phyloP scores from a whole-genome alignment of 2,329 filamentous ascomycete genomes.

The Bretziella fagacearum region DNA sequence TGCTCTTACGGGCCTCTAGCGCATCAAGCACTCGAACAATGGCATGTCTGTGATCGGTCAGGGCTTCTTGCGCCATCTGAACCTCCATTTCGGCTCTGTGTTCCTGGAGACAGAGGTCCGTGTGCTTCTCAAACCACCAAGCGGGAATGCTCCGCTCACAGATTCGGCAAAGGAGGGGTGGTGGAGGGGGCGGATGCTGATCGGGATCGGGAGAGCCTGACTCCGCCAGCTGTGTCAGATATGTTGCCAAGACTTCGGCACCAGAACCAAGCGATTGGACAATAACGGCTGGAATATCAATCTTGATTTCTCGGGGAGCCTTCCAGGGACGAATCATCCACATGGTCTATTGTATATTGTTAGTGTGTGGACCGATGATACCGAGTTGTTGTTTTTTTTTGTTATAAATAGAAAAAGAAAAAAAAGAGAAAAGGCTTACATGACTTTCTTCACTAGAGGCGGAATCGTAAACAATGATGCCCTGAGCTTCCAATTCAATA shows the following conservation, averaged over 20 bases:
- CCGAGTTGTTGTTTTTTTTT: not conserved
- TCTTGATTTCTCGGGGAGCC: conserved; percentile 78
- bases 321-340: conserved; percentile 97
- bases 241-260: conserved; percentile 84
- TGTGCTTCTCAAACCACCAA: conserved; percentile 99
- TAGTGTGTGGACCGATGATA: conserved; percentile 18
- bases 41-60: conserved; percentile 81
- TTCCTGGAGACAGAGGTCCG: conserved; percentile 86
- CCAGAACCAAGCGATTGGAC: conserved; percentile 89
- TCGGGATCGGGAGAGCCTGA: conserved; percentile 58
- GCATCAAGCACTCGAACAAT: conserved; percentile 93
- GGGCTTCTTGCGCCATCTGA: conserved; percentile 80
- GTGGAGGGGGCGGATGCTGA: conserved; percentile 63
- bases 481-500: conserved; percentile 81
- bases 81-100: conserved; percentile 96
- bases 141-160: conserved; percentile 93
- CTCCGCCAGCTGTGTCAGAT: conserved; percentile 79
- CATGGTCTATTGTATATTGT: conserved; percentile 57
- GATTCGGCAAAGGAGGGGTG: conserved; percentile 82
- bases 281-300: conserved; percentile 75
- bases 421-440: conserved; percentile 37
- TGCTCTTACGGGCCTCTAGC: conserved; percentile 60
- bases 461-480: conserved; percentile 94
- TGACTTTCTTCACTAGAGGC: conserved; percentile 76
- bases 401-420: not conserved